Evolutionary conservation across 73 alveolate species (phyloP), one percentile per base, ranked within the genome.

Genomic region (Durusdinium trenchii): DNA sequence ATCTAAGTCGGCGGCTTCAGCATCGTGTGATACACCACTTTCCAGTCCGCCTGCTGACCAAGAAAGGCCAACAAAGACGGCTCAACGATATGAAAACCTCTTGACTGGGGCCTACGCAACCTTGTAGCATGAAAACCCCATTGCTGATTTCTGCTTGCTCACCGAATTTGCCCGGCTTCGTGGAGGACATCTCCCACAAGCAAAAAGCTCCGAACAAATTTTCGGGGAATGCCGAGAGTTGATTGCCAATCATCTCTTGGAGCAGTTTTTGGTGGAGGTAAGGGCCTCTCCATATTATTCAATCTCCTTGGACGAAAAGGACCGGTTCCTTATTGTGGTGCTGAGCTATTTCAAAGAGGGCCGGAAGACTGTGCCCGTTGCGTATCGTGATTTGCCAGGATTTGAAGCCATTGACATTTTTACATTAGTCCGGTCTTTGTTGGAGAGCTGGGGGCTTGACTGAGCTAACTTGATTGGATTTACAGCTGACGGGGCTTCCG

Each of bases 401-500:
- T 23, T 64, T 7, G 78, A 64, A 14, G 78, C 78, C 7, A 23
- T 42, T 5, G 78, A 64, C 32, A 6, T 64, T 9, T 64, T 64
- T 64, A 23, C 78, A n/a, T 64, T 64, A 42, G 78, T 26, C 78
- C 20, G 7, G 38, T 64, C 78, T 42, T 23, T 64, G 16, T 64
- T 64, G 38, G 78, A 64, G 5, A 23, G 43, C 9, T 23, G 20
- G 78, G 38, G 42, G 43, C 32, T 64, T 6, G 78, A 64, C 78
- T 23, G 32, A 42, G 43, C 16, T 14, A 23, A 14, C 32, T 64
- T 64, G 78, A 64, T 64, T 64, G 78, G 78, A 7, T 64, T 64
- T 42, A 64, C 78, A n/a, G 78, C 78, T 64, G 78, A 64, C 38
- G 78, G 78, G 78, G 78, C 78, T 14, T 64, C 78, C 43, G 78